Conservation (phyloP, 306 rosid genomes). For the Luffa acutangula region DNA sequence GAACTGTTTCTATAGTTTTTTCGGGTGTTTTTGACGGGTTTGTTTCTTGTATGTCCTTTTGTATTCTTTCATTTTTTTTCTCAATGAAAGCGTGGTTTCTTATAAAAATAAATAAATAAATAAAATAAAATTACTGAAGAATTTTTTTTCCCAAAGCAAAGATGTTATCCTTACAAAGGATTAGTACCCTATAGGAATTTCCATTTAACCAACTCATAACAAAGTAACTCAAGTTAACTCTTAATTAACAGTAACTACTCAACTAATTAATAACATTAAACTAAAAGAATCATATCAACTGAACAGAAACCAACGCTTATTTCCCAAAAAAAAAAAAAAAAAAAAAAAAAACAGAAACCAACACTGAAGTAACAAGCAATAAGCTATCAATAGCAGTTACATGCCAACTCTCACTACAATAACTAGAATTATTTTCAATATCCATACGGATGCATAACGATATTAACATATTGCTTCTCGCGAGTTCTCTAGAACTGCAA, state of each 20-base stretch:
- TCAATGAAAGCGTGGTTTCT: too few species aligned
- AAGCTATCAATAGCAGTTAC: neutral
- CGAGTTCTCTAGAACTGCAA: neutral
- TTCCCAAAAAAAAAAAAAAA: too few species aligned
- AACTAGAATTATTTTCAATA: neutral
- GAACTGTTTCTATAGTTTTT: too few species aligned
- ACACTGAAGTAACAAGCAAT: neutral
- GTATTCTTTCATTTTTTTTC: too few species aligned
- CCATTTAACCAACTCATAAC: neutral
- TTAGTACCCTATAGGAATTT: neutral
- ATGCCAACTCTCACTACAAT: neutral
- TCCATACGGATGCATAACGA: neutral
- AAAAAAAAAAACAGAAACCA: neutral
- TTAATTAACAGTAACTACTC: neutral
- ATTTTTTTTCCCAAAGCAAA: neutral
- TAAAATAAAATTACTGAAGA: neutral
- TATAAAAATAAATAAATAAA: too few species aligned
- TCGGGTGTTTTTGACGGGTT: too few species aligned
- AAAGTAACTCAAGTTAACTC: neutral
- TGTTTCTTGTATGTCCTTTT: too few species aligned
- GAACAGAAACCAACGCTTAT: neutral
- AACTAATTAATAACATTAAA: neutral
- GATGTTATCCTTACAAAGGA: neutral
- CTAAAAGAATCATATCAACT: neutral
- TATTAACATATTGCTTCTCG: neutral